Evolutionary conservation across 192 early-diverging fungal species (phyloP).

Genomic region (Linderina pennispora): DNA sequence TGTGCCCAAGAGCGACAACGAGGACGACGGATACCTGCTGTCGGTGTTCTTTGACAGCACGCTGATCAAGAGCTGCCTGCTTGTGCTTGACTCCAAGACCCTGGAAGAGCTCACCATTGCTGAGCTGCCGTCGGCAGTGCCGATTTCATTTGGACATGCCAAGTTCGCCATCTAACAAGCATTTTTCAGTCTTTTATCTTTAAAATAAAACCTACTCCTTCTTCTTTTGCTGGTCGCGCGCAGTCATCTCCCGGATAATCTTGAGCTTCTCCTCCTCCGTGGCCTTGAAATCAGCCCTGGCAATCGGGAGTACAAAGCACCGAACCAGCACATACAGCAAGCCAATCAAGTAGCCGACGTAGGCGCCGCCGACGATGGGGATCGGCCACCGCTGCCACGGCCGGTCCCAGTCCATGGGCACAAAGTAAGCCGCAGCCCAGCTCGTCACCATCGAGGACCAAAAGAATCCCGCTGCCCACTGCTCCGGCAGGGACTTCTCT

Average conservation of each 20-base stretch:
- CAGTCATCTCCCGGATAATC: conserved; percentile 4
- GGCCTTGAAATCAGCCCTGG: conserved; percentile 20
- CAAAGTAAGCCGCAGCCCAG: conserved; percentile 34
- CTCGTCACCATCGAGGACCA: conserved; percentile 27
- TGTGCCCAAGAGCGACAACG: conserved; percentile 54
- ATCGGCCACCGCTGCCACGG: conserved; percentile 46
- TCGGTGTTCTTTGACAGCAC: conserved; percentile 67
- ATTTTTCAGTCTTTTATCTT: conserved; percentile 4
- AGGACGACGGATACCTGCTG: conserved; percentile 73
- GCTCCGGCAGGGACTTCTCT: conserved; percentile 21
- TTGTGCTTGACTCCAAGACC: conserved; percentile 67
- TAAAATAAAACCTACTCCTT: too few species aligned
- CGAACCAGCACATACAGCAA: conserved; percentile 31
- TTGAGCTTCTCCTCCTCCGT: conserved; percentile 8
- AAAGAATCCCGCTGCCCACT: conserved; percentile 42
- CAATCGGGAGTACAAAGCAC: conserved; percentile 29
- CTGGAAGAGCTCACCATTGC: conserved; percentile 61
- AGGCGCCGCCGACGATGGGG: conserved; percentile 36
- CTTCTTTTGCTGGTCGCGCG: not conserved
- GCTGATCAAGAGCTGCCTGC: conserved; percentile 57
- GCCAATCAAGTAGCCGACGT: conserved; percentile 28
- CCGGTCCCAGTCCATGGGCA: conserved; percentile 47
- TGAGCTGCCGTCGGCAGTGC: conserved; percentile 58
- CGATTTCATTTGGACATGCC: conserved; percentile 66
- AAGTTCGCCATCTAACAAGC: conserved; percentile 30